Conservation (phyloP, 345 rosid species). For the Angophora floribunda region DNA sequence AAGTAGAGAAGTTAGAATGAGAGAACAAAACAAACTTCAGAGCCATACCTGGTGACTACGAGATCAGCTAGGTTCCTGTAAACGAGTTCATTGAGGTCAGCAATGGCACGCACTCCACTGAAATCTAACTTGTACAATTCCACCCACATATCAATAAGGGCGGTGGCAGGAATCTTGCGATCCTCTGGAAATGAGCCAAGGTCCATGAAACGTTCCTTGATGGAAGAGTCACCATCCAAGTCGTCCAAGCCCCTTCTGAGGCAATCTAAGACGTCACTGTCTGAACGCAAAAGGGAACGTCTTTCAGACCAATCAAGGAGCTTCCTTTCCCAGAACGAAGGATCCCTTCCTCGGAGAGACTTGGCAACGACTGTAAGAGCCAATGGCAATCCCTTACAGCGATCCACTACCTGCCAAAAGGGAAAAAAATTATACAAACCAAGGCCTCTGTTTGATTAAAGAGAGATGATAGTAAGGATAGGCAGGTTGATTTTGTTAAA, state of each 20-base stretch:
- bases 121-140: constrained; percentile 23
- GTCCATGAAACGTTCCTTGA: not conserved
- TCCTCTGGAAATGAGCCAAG: not conserved
- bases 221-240: not conserved
- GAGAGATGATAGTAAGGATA: not conserved
- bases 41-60: constrained; percentile 19
- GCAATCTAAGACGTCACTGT: not conserved
- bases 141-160: constrained; percentile 42
- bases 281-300: not conserved
- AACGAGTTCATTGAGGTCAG: constrained; percentile 27
- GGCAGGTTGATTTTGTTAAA: not conserved
- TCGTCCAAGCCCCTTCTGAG: constrained; percentile 23
- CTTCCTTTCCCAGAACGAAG: not conserved
- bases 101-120: constrained; percentile 6
- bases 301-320: not conserved
- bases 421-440: not conserved
- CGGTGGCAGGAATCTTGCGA: not conserved
- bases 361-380: constrained; percentile 40
- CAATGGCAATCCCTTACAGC: constrained; percentile 50
- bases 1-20: not conserved
- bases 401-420: not conserved
- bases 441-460: not conserved
- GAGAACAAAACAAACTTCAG: not conserved
- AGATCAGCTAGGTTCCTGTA: constrained; percentile 22
- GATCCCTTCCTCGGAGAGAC: constrained; percentile 25